Evolutionary conservation across 148 eudicot genomes (phyloP), one percentile per base, ranked within the genome.

Genomic region (Dysphania ambrosioides): DNA sequence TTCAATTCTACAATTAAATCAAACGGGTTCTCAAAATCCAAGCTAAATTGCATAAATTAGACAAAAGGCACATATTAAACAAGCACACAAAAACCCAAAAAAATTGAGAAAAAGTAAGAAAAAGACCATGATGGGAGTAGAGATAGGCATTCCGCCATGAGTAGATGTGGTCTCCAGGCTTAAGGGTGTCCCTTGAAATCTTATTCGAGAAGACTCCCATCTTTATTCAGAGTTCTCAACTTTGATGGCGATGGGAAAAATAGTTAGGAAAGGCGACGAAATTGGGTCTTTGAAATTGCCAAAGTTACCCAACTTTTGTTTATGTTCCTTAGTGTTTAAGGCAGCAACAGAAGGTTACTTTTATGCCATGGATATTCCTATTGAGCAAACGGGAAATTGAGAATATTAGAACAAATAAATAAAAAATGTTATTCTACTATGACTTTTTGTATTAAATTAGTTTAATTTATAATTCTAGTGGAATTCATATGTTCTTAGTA

Each of bases 121-220:
- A 38, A 2, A 59, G 2, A 89, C 96, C 96, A 55, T 91, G 93
- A 76, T 91, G 96, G 34, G 93, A 77, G 75, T 87, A 91, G 65
- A 91, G 75, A 66, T 86, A 87, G 38, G 83, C 80, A 66, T 69
- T 75, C 60, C 93, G 79, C 97, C 93, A 91, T 8, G 93, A 81
- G 74, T 91, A 91, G 79, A 88, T 87, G 79, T 91, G 97, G 78
- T 91, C 93, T 49, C 93, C 97, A 0, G 88, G 76, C 47, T 88
- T 86, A 0, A 91, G 61, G 19, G 81, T 72, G 24, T 86, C 87
- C 72, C 61, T 86, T 36, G 32, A 55, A 55, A 85, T 80, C 76
- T 87, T 91, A 78, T 91, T 89, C 13, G 90, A 87, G 10, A 86
- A 68, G 34, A 89, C 81, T 47, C 83, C 85, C 83, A 82, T 81